Base-by-base conservation (phyloP, 1,139 yeast species). In the Nakaseomyces bracarensis region DNA sequence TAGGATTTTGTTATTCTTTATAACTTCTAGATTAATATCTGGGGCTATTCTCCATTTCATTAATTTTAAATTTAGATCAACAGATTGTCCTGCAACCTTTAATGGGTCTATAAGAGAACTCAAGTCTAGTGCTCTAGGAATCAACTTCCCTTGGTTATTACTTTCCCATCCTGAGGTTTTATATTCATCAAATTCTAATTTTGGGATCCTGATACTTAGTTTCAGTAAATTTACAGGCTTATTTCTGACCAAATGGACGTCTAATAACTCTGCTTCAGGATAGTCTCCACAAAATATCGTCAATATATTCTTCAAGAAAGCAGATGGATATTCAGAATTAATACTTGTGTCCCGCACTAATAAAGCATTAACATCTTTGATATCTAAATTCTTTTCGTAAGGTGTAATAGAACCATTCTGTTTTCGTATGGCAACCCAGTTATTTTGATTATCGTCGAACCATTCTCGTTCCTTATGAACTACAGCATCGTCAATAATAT, bases 21-120 rank as follows among this genome's bases (percentile, higher is more conserved):
- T 68, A 1, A 66, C 58, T 6, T 83, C 87, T 40, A 91, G 68
- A 54, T 91, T 74, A 6, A 91, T 60, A 8, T 77, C 73, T 0
- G 98, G 97, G 1, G 87, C 89, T 22, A 91, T 75, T 51, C 98
- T 72, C 99, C 99, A 91, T 61, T 87, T 87, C 98, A 91, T 93
- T 36, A 91, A 68, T 63, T 84, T 84, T 49, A 93, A 67, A 56
- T 91, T 91, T 45, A 91, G 69, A 60, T 89, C 96, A 3, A 87
- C 91, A 0, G 96, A 93, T 60, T 91, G 97, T 47, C 81, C 83
- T 0, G 96, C 94, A 16, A 91, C 67, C 49, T 82, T 79, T 4
- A 69, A 51, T 0, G 98, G 98, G 57, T 89, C 79, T 38, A 91
- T 77, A 38, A 91, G 67, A 1, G 85, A 67, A 1, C 94, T 87